Base-by-base conservation (phyloP, 345 rosid species). In the Brassica incana region DNA sequence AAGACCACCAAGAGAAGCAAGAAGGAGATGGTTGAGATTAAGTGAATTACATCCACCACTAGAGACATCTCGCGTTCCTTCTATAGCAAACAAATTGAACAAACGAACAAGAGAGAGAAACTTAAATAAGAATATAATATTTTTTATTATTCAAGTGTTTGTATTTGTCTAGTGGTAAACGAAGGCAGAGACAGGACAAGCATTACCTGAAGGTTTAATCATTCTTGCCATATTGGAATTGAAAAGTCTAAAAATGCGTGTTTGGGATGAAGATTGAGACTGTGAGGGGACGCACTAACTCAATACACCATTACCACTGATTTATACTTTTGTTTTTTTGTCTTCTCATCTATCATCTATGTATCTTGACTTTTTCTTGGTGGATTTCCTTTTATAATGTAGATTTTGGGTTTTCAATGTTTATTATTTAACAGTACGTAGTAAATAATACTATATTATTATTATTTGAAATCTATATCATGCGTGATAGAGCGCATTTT, bases 271-370 rank as follows among this genome's bases (percentile, higher is more conserved):
- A 70, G 72, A 80, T 54, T 69, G 83, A 62, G 52, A 74, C 18
- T 29, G 11, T n/a, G 76, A 80, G 79, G 83, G 32, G 61, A 69
- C 70, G 79, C 83, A 80, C 83, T 75, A 75, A 80, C 76, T 69
- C 76, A 29, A 79, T 65, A 72, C 71, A 66, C 30, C 33, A 65
- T 72, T 2, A 60, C 65, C 65, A 60, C 3, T 71, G 65, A 10
- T 14, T 52, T 52, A 5, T 48, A 48, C 16, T 12, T 11, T 45
- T 12, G 45, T 38, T 2, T 40, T 9, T 40, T 11, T 11, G 6
- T 54, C 8, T 15, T 54, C 59, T 54, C 59, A 54, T 54, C 58
- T 5, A 48, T 35, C 1, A 35, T 5, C 30, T 27, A 27, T n/a
- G 18, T 5, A 8, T 63, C n/a, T 45, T 45, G 52, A 45, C 52